Conservation (phyloP, 371 early-diverging fungal species). For the Mucor indicus region DNA sequence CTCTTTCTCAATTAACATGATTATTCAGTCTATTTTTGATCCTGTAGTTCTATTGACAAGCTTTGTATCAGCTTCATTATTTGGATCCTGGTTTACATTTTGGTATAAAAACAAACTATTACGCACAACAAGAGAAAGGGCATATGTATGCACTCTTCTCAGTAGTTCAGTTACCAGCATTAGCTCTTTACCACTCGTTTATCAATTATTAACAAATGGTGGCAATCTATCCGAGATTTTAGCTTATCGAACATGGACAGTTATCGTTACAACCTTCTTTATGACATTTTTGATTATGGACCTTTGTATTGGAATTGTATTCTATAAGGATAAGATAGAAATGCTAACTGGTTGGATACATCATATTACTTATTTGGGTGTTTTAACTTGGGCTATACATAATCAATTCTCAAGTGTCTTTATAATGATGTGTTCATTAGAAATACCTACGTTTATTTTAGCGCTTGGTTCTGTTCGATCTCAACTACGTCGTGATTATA, state of each 20-base stretch:
- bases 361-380: conserved; percentile 42
- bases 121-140: conserved; percentile 28
- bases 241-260: conserved; percentile 27
- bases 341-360: conserved; percentile 57
- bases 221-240: conserved; percentile 14
- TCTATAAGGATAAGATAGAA: conserved; percentile 46
- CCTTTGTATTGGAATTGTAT: conserved; percentile 38
- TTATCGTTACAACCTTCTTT: conserved; percentile 31
- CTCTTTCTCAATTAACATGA: neutral
- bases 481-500: conserved; percentile 28
- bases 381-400: conserved; percentile 27
- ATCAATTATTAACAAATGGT: conserved; percentile 4
- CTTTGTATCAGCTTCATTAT: neutral
- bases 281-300: conserved; percentile 47
- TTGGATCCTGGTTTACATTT: conserved; percentile 15
- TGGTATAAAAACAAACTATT: conserved; percentile 9
- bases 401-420: conserved; percentile 23
- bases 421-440: conserved; percentile 35
- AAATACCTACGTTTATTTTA: conserved; percentile 37
- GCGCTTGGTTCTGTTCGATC: conserved; percentile 36
- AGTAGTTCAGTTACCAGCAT: conserved; percentile 30
- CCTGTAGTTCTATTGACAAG: conserved; percentile 7
- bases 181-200: conserved; percentile 30
- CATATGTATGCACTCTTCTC: conserved; percentile 33
- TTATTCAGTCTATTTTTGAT: conserved; percentile 10